Percentiles rank a stretch among this genome's conserved stretches.
Conservation (phyloP, 2,329 filamentous ascomycete species). For the Zymoseptoria crescenta region DNA sequence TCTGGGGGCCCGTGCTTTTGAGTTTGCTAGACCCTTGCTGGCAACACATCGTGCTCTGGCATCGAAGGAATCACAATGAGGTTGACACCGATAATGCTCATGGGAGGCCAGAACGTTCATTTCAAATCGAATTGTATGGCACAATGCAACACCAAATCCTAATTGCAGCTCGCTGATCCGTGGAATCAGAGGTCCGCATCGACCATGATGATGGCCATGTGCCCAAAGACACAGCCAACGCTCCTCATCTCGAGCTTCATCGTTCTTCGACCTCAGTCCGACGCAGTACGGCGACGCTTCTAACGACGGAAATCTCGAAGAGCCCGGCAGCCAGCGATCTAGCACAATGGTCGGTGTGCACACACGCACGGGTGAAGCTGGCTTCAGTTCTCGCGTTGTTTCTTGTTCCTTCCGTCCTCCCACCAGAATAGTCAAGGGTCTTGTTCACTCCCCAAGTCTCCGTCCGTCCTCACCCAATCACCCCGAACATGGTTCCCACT, state of each 20-base stretch:
- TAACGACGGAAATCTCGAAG: background rate
- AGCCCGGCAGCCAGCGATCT: background rate
- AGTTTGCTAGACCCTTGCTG: background rate
- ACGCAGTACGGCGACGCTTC: background rate
- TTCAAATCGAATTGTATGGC: background rate
- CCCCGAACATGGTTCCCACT: background rate
- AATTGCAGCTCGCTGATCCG: background rate
- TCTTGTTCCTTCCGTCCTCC: background rate
- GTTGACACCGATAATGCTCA: background rate
- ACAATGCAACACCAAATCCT: background rate
- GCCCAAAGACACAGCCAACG: background rate
- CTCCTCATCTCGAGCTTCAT: background rate
- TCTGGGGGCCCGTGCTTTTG: background rate
- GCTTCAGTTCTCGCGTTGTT: background rate
- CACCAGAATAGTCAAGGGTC: no score
- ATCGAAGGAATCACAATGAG: background rate
- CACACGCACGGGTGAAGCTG: no score
- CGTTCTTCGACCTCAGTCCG: background rate
- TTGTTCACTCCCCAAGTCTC: background rate
- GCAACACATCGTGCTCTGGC: background rate
- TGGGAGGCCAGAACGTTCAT: background rate
- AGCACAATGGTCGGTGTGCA: no score
- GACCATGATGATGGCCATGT: background rate
- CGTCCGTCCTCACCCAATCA: background rate
- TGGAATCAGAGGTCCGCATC: background rate